Evolutionary conservation across 495 filamentous ascomycete species (phyloP), one percentile per base, ranked within the genome.

Genomic region (Penicillium ochrochloron): DNA sequence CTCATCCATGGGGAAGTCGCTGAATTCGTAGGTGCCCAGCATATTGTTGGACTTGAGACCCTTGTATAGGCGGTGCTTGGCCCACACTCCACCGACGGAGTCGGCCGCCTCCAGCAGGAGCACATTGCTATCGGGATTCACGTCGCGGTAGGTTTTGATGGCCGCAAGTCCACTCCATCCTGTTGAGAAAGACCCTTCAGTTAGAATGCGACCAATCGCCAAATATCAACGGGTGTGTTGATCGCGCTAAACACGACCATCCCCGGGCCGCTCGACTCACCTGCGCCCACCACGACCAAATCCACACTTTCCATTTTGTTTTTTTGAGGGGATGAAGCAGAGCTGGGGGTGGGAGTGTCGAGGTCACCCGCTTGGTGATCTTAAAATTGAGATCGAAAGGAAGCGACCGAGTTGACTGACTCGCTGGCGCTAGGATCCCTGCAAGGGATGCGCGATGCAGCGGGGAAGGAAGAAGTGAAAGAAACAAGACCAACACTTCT

Each of bases 51-150:
- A 85, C 57, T 85, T 87, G 25, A 94, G 82, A 11, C 88, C 87
- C 9, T 85, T 84, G 70, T 92, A 93, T 31, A 90, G 76, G 0
- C 87, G 78, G 35, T 88, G 76, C 37, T 83, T 76, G 5, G 85
- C 81, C 92, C 91, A 94, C 44, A 88, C 84, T 33, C 92, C 91
- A 9, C 91, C 92, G 29, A 93, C 70, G 0, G 86, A 83, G 12
- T 73, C 67, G 5, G 80, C 79, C 2, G 78, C 73, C 14, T 91
- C 89, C 34, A 90, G 67, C 0, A 91, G 71, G 3, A 82, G 59
- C 15, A 89, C 63, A 48, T 76, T 71, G 31, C 79, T 72, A 25
- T 69, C 71, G 31, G 86, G 86, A 56, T 88, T 75, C 54, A 86
- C 64, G 56, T 87, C 78, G 29, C 81, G 78, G 69, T 86, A 89